Evolutionary conservation across 1,139 yeast species (phyloP), one percentile per base, ranked within the genome.

Genomic region (Candida tetrigidarum): DNA sequence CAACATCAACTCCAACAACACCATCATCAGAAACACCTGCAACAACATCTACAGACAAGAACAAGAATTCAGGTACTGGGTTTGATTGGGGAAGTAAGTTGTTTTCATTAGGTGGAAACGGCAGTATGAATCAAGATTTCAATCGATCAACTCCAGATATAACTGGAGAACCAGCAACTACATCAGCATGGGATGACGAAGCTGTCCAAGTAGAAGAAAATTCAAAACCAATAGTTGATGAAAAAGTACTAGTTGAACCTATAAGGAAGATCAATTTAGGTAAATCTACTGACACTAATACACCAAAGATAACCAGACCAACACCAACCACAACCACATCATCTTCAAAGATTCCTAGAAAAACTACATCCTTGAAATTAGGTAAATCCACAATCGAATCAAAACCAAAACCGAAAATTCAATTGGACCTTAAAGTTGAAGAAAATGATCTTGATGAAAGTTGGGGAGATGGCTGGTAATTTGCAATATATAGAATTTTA

Each of bases 391-490:
- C 53, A 43, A n/a, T n/a, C 11, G 19, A 32, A 18, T 25, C 36
- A 19, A 55, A 57, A 30, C 60, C 67, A 1, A 62, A 57, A 4
- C 59, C 69, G 1, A 54, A 63, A 3, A 58, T 76, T 36, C 71
- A 74, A 38, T 58, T 76, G 44, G 66, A 74, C 39, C 54, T 76
- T 10, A 73, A 64, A 7, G 65, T 61, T 12, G 76, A 68, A 11
- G 71, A 68, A 7, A 76, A 71, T 18, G 83, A 74, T 11, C 83
- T 74, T 43, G 80, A 77, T 0, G 74, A 58, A 38, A 64, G 59
- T 9, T 58, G 69, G 56, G 59, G 58, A 12, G 66, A 61, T 39
- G 64, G 57, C 20, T 61, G 66, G 66, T 61, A 41, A 22, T 8
- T 15, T 30, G 30, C 3, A 11, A 22, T 34, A 20, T 12, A 34